phyloP scores from a whole-genome alignment of 495 filamentous ascomycete species.

The Penicillium steckii region DNA sequence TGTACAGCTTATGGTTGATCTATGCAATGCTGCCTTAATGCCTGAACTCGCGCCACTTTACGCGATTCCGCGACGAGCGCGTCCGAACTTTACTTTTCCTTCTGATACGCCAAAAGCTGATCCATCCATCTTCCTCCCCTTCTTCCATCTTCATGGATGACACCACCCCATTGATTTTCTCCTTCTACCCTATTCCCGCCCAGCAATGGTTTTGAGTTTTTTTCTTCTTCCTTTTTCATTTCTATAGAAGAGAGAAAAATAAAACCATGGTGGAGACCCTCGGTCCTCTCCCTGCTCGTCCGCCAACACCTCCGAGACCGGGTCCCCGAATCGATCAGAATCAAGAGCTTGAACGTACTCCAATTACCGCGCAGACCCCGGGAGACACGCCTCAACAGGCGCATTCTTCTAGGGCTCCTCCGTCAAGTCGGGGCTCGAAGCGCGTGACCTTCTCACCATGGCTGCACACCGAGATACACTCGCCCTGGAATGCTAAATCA shows the following conservation, averaged over 20 bases:
- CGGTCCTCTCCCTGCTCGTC: slow-evolving; percentile 50
- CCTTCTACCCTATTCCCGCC: neutral
- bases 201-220: slow-evolving; percentile 33
- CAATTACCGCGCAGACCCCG: slow-evolving; percentile 42
- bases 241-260: too few relatives aligned
- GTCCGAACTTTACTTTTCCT: slow-evolving; percentile 28
- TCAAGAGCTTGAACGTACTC: slow-evolving; percentile 30
- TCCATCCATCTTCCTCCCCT: neutral
- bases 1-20: neutral
- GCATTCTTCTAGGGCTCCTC: slow-evolving; percentile 27
- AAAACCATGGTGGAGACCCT: slow-evolving; percentile 55
- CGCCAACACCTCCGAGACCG: slow-evolving; percentile 62
- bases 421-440: slow-evolving; percentile 55
- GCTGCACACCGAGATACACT: slow-evolving; percentile 67
- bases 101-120: neutral
- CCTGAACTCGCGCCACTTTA: slow-evolving; percentile 39
- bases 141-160: slow-evolving; percentile 11
- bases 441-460: slow-evolving; percentile 73
- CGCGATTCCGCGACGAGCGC: slow-evolving; percentile 40
- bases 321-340: slow-evolving; percentile 41
- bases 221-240: slow-evolving; percentile 11
- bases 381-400: slow-evolving; percentile 48
- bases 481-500: slow-evolving; percentile 54
- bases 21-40: slow-evolving; percentile 11
- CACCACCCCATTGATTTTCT: slow-evolving; percentile 3